Percentiles rank a stretch among this genome's conserved stretches.
These are phyloP conservation scores for Ulvella scutata DNA, from an alignment of 139 green algal genomes.

Conservation along the genomic window DNA sequence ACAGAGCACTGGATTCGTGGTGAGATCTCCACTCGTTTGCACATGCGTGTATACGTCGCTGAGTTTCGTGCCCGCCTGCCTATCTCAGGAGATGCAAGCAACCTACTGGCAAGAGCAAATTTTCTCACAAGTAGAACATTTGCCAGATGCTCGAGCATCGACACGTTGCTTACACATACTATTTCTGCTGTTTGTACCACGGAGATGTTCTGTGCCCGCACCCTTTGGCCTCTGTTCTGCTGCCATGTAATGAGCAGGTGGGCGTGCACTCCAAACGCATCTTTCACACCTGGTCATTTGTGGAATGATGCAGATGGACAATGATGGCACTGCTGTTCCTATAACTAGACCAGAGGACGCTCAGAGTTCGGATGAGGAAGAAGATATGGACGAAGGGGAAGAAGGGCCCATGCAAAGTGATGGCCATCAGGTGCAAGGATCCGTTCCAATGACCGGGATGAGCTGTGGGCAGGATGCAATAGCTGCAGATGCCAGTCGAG, in stretches of 20 bases:
- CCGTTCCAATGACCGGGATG: too few species aligned
- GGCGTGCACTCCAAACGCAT: not conserved
- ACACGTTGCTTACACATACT: too few species aligned
- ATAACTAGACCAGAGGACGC: conserved; percentile 11
- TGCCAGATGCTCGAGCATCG: too few species aligned
- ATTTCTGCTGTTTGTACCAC: not conserved
- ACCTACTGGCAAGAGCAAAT: not conserved
- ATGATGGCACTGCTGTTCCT: conserved; percentile 23
- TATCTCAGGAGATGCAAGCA: not conserved
- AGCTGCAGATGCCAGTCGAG: not conserved
- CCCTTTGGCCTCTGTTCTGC: not conserved
- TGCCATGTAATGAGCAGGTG: not conserved
- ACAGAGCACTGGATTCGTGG: conserved; percentile 27
- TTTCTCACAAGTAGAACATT: not conserved
- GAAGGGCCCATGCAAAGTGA: too few species aligned
- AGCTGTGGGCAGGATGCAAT: not conserved
- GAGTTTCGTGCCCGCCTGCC: too few species aligned
- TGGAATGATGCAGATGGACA: conserved; percentile 22
- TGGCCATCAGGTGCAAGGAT: too few species aligned
- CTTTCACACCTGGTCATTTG: not conserved
- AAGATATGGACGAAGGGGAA: conserved; percentile 19
- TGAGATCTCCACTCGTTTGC: too few species aligned
- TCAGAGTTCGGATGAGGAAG: conserved; percentile 11
- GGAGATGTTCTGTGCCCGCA: not conserved
- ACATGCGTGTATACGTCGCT: too few species aligned